Conservation (phyloP, 495 filamentous ascomycete species). For the Copromyces sp. region DNA sequence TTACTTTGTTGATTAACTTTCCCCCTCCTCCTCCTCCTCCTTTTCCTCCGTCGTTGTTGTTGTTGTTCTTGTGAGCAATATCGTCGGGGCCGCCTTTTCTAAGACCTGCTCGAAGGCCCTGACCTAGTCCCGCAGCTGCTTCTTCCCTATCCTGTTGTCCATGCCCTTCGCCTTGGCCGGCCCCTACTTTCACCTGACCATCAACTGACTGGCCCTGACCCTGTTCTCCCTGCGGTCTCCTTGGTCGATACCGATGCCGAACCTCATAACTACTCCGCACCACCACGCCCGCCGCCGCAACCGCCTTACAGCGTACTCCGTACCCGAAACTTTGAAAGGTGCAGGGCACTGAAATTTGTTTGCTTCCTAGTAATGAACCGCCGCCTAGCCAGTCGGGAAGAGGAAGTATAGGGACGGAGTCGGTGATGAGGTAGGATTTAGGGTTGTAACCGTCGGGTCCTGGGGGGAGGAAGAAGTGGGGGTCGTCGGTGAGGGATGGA, state of each 20-base stretch:
- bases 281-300: constrained; percentile 20
- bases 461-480: constrained; percentile 19
- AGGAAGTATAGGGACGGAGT: constrained; percentile 30
- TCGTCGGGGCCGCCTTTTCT: not conserved
- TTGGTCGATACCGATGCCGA: constrained; percentile 6
- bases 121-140: not conserved
- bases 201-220: too few species aligned
- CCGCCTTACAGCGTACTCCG: constrained; percentile 23
- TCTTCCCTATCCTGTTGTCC: not conserved
- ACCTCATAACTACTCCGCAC: constrained; percentile 29
- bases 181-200: too few species aligned
- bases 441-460: constrained; percentile 14
- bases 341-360: constrained; percentile 22
- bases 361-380: constrained; percentile 15
- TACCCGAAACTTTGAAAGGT: constrained; percentile 24
- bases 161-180: not conserved
- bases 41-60: too few species aligned
- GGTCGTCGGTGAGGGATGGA: constrained; percentile 17
- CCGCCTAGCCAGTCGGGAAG: constrained; percentile 8
- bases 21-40: too few species aligned
- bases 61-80: not conserved
- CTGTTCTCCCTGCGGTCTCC: too few species aligned
- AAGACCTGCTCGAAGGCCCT: not conserved
- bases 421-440: constrained; percentile 22
- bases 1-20: not conserved